Percentiles rank a stretch among this genome's conserved stretches.
phyloP scores from a whole-genome alignment of 129 eudicot genomes.

The Pseudognaphalium luteoalbum region DNA sequence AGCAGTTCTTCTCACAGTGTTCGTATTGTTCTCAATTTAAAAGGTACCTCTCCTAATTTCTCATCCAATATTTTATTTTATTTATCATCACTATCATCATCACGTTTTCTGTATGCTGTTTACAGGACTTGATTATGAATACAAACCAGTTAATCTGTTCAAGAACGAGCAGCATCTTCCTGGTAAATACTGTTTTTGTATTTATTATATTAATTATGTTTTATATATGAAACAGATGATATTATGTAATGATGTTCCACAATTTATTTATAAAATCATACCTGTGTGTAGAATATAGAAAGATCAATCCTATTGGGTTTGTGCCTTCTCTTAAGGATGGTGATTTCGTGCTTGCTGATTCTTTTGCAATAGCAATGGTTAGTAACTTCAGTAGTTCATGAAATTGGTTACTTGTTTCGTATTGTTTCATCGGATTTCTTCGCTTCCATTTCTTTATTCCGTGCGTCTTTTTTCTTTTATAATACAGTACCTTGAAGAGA shows the following conservation, averaged over 20 bases:
- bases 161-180: conserved; percentile 59
- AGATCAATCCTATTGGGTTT: conserved; percentile 71
- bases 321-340: conserved; percentile 72
- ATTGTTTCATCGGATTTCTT: neutral
- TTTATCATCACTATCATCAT: too few species aligned
- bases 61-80: too few species aligned
- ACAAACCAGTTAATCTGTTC: conserved; percentile 64
- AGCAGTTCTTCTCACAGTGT: neutral
- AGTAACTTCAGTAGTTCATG: conserved; percentile 14
- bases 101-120: neutral
- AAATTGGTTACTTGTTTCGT: neutral
- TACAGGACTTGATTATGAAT: conserved; percentile 76
- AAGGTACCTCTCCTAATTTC: neutral
- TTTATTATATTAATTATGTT: too few species aligned
- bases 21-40: neutral
- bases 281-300: conserved; percentile 50
- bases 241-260: too few species aligned
- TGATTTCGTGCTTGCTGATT: conserved; percentile 55
- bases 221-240: too few species aligned
- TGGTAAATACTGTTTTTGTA: conserved; percentile 37
- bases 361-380: conserved; percentile 75
- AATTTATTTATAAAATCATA: too few species aligned
- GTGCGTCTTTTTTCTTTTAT: neutral
- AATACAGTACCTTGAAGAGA: conserved; percentile 78
- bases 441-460: neutral